Evolutionary conservation across 495 filamentous ascomycete species (phyloP).

Genomic region (Rhypophila decipiens): DNA sequence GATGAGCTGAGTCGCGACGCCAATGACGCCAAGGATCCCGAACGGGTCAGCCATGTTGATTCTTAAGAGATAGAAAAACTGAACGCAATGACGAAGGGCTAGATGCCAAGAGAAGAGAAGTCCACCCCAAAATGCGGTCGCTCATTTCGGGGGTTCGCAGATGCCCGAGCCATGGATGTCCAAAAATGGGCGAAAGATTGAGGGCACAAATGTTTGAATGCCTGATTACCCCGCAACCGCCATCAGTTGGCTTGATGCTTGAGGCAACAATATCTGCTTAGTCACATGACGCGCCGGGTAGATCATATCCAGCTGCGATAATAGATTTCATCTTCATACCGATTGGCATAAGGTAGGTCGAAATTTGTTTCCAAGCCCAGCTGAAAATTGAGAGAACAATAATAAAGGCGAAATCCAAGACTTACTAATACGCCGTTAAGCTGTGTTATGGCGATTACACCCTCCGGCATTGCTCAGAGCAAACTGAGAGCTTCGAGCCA

Average conservation of each 20-base stretch:
- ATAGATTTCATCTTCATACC: too few relatives aligned
- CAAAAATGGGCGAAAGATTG: background rate
- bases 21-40: conserved; percentile 18
- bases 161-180: background rate
- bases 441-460: conserved; percentile 11
- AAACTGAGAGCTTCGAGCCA: too few relatives aligned
- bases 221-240: background rate
- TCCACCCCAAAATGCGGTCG: too few relatives aligned
- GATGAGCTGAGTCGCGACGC: conserved; percentile 16
- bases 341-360: too few relatives aligned
- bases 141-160: background rate
- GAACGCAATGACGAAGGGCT: too few relatives aligned
- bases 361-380: too few relatives aligned
- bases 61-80: background rate
- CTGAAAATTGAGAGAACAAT: too few relatives aligned
- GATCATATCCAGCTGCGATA: too few relatives aligned
- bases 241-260: background rate
- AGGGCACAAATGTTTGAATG: background rate
- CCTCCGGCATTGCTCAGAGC: conserved; percentile 17
- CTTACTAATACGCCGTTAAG: conserved; percentile 16
- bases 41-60: conserved; percentile 12
- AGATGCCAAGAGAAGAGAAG: too few relatives aligned
- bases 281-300: background rate
- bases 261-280: background rate
- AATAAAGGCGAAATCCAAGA: too few relatives aligned